Base-by-base conservation (phyloP, 495 filamentous ascomycete species). In the Penicillium argentinense region DNA sequence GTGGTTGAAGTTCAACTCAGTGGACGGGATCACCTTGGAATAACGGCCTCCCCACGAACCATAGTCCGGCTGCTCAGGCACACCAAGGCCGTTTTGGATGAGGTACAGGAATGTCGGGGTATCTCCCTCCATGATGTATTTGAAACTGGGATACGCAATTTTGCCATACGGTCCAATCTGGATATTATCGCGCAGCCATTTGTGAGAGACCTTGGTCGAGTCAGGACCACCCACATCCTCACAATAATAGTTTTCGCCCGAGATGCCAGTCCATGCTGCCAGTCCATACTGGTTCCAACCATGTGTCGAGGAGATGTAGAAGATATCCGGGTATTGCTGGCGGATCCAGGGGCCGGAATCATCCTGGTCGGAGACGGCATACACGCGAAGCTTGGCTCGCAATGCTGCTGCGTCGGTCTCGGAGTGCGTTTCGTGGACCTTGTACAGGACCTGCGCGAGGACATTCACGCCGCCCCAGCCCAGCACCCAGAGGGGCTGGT, bases 331-430 rank as follows among this genome's bases (percentile, higher is more conserved):
- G 52, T 66, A 76, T 12, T 63, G 58, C 12, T 57, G 50, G 4
- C 73, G 69, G 33, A 76, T 71, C 74, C 74, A 78, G 3, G 63
- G 42, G 1, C 69, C 72, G 0, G 71, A 69, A 42, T 78, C 66
- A 47, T 78, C 74, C 48, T 76, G 74, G 53, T 75, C 73, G 9
- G 67, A 71, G 37, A 76, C 72, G 21, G 74, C 55, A 42, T 76
- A 76, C 19, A 76, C 63, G 25, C 73, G 66, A 0, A 76, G 51
- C 37, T 65, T 67, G 9, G 67, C 62, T 5, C 59, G 53, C 4
- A 77, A 42, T 2, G 41, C 30, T 0, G 51, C 55, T 0, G 60
- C 51, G 18, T 74, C 66, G 5, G 54, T 49, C 1, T 46, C 41
- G 3, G 53, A 51, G 46, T 56, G 47, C 7, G 52, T 57, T 12